These are phyloP conservation scores for Penicillium lividum DNA, from an alignment of 495 filamentous ascomycete species.

Conservation along the genomic window DNA sequence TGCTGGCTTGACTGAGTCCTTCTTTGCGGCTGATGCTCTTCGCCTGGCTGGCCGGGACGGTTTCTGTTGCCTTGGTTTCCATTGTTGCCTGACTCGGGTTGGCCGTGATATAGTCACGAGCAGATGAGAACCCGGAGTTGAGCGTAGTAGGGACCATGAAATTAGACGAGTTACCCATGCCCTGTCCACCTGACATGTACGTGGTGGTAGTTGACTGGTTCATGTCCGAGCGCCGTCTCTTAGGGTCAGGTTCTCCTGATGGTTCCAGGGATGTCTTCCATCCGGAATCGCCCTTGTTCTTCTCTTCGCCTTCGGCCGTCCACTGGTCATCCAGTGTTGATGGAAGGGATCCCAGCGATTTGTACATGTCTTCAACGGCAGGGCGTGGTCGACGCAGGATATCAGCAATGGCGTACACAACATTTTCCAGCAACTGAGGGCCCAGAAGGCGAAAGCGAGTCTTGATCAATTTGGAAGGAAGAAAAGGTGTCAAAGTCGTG, in stretches of 20 bases:
- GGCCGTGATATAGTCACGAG: slow-evolving; percentile 42
- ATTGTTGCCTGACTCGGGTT: slow-evolving; percentile 19
- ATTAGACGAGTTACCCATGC: slow-evolving; percentile 33
- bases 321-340: slow-evolving; percentile 64
- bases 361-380: slow-evolving; percentile 46
- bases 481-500: slow-evolving; percentile 63
- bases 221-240: slow-evolving; percentile 37
- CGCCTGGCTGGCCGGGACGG: slow-evolving; percentile 18
- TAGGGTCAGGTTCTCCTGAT: slow-evolving; percentile 31
- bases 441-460: slow-evolving; percentile 57
- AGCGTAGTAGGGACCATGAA: slow-evolving; percentile 39
- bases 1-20: slow-evolving; percentile 39
- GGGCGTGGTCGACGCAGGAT: slow-evolving; percentile 64
- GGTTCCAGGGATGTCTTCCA: slow-evolving; percentile 33
- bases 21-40: slow-evolving; percentile 22
- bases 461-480: slow-evolving; percentile 50
- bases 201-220: slow-evolving; percentile 27
- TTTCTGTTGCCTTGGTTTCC: slow-evolving; percentile 7
- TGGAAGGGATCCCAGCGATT: slow-evolving; percentile 43
- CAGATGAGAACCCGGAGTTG: slow-evolving; percentile 43
- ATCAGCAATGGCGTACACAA: slow-evolving; percentile 60
- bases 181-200: slow-evolving; percentile 27
- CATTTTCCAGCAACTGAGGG: slow-evolving; percentile 53
- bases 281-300: slow-evolving; percentile 33
- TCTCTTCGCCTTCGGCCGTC: slow-evolving; percentile 59